phyloP scores from a whole-genome alignment of 2,329 filamentous ascomycete species.

The Colletotrichum lindemuthianum region DNA sequence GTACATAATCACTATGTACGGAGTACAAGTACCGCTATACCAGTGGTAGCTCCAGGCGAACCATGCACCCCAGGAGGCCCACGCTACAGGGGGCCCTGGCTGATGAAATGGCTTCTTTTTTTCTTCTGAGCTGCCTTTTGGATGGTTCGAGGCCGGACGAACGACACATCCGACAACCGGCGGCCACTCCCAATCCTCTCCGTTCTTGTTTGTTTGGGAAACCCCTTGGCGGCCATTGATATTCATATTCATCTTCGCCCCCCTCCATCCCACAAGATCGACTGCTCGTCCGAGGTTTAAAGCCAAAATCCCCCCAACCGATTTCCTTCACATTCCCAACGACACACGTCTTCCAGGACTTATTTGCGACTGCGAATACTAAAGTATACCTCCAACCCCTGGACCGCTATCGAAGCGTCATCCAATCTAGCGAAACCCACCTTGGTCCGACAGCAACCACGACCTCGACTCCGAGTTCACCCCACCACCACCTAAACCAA shows the following conservation, averaged over 20 bases:
- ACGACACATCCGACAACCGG: constrained; percentile 26
- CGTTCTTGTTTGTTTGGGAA: constrained; percentile 22
- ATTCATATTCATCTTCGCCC: background rate
- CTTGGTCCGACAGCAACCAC: constrained; percentile 4
- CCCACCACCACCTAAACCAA: background rate
- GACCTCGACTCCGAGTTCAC: background rate
- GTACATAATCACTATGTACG: background rate
- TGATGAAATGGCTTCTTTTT: constrained; percentile 25
- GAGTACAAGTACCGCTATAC: too few relatives aligned
- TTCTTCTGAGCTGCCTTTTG: constrained; percentile 19
- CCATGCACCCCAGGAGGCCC: constrained; percentile 1
- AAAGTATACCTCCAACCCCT: background rate
- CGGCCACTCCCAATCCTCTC: constrained; percentile 14
- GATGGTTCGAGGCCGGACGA: constrained; percentile 32
- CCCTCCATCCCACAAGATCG: background rate
- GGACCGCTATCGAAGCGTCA: constrained; percentile 17
- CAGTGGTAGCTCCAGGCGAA: background rate
- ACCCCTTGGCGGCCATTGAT: background rate
- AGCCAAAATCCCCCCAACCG: constrained; percentile 7
- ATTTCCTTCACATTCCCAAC: constrained; percentile 19
- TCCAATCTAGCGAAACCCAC: constrained; percentile 8
- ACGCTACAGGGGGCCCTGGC: constrained; percentile 17
- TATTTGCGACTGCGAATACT: too few relatives aligned
- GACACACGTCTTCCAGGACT: too few relatives aligned
- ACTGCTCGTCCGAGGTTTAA: background rate